A percentile compares a stretch with the other conserved stretches of the same genome.
phyloP scores from a whole-genome alignment of 768 basidiomycete genomes.

The Lenzites betulinus region DNA sequence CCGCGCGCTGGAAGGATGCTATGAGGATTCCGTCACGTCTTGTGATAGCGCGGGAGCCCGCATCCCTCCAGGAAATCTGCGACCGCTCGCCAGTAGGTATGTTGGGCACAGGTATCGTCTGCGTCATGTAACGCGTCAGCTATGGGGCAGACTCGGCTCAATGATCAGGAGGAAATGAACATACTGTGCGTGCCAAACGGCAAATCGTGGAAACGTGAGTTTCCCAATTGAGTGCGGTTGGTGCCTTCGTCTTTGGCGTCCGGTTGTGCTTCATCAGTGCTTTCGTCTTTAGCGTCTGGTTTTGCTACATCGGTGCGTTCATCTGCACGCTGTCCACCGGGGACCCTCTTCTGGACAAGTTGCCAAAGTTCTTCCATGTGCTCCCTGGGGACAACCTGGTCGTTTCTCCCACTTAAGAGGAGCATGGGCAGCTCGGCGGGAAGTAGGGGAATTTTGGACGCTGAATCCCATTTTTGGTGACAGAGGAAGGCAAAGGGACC shows the following conservation, averaged over 20 bases:
- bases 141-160: neutral
- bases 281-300: constrained; percentile 20
- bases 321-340: neutral
- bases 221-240: constrained; percentile 3
- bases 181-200: constrained; percentile 32
- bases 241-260: constrained; percentile 20
- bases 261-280: neutral
- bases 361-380: constrained; percentile 81
- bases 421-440: constrained; percentile 72
- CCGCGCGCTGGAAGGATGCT: neutral
- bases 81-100: constrained; percentile 33
- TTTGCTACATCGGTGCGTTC: constrained; percentile 8
- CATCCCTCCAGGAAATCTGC: constrained; percentile 25
- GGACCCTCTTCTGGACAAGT: constrained; percentile 40
- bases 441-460: constrained; percentile 56
- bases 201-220: constrained; percentile 30
- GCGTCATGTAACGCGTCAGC: neutral
- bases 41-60: neutral
- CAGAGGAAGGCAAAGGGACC: constrained; percentile 77
- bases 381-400: constrained; percentile 72
- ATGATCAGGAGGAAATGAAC: constrained; percentile 2
- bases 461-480: constrained; percentile 88
- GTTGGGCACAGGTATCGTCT: constrained; percentile 37
- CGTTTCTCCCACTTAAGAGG: constrained; percentile 73
- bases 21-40: neutral